phyloP scores from a whole-genome alignment of 345 rosid genomes.

The Bretschneidera sinensis region DNA sequence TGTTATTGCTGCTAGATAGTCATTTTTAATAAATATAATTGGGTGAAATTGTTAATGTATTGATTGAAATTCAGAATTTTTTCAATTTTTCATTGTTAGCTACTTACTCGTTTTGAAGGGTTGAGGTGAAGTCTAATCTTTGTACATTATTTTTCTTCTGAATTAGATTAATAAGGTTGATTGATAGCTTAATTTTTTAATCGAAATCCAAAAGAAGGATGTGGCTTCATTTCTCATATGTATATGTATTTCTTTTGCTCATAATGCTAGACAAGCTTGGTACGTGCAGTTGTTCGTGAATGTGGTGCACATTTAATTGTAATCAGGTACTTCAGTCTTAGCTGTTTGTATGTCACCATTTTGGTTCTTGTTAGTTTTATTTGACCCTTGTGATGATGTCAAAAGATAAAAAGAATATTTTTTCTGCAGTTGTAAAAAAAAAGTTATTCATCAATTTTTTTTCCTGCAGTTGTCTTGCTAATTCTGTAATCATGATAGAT shows the following conservation, averaged over 20 bases:
- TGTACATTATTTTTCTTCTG: background rate
- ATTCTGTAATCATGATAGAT: background rate
- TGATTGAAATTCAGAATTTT: background rate
- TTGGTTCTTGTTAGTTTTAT: too few relatives aligned
- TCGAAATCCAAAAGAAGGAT: background rate
- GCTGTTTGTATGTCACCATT: background rate
- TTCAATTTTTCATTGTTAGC: background rate
- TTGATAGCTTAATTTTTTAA: too few relatives aligned
- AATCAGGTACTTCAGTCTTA: slow-evolving; percentile 48
- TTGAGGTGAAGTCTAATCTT: background rate
- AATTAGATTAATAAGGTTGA: background rate
- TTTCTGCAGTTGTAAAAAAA: background rate
- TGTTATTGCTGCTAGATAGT: background rate
- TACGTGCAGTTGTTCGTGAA: slow-evolving; percentile 82
- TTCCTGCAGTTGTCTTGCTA: background rate
- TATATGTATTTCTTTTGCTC: slow-evolving; percentile 6
- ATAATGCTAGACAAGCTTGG: slow-evolving; percentile 72
- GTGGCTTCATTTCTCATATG: background rate
- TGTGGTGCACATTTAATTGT: slow-evolving; percentile 70
- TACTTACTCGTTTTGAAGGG: background rate
- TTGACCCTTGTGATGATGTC: background rate
- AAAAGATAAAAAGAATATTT: too few relatives aligned
- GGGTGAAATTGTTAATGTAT: too few relatives aligned
- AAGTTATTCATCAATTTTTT: background rate
- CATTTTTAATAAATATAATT: too few relatives aligned